Percentiles rank a stretch among this genome's conserved stretches.
These are phyloP conservation scores for Amylostereum areolatum DNA, from an alignment of 1,284 basidiomycete genomes.

Conservation along the genomic window DNA sequence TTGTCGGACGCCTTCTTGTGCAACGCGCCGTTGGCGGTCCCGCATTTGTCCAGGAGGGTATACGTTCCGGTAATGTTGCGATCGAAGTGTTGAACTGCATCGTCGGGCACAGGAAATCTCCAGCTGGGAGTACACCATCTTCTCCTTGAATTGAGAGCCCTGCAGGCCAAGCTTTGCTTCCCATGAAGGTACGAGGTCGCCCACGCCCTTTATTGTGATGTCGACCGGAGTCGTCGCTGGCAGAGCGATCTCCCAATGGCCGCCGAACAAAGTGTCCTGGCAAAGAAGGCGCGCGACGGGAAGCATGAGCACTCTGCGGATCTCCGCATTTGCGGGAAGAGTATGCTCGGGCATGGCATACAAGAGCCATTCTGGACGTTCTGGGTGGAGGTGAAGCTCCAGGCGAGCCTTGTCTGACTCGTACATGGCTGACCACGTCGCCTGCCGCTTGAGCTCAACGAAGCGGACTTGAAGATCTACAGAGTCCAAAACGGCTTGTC, in stretches of 20 bases:
- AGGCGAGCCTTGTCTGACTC: constrained; percentile 67
- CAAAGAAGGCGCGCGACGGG: constrained; percentile 79
- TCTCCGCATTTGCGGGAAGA: constrained; percentile 76
- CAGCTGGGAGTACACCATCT: constrained; percentile 63
- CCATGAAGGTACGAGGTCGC: constrained; percentile 80
- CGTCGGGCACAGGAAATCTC: constrained; percentile 52
- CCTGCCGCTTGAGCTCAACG: constrained; percentile 82
- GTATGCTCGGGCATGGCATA: constrained; percentile 63
- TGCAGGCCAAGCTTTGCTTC: constrained; percentile 77
- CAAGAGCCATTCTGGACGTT: constrained; percentile 83
- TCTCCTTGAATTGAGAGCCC: constrained; percentile 58
- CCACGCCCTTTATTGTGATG: constrained; percentile 61
- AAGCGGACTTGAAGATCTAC: constrained; percentile 70
- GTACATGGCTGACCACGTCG: constrained; percentile 82
- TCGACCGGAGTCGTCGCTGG: constrained; percentile 55
- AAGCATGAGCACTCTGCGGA: constrained; percentile 62
- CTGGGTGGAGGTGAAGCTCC: constrained; percentile 73
- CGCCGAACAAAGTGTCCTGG: constrained; percentile 53
- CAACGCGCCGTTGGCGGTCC: constrained; percentile 83
- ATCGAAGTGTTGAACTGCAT: constrained; percentile 56
- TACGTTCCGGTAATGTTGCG: constrained; percentile 80
- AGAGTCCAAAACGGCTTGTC: constrained; percentile 60
- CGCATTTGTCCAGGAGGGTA: constrained; percentile 77
- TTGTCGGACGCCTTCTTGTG: constrained; percentile 55
- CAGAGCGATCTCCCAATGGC: constrained; percentile 79